Evolutionary conservation across 192 early-diverging fungal genomes (phyloP).

Genomic region (Entophlyctis luteolus): DNA sequence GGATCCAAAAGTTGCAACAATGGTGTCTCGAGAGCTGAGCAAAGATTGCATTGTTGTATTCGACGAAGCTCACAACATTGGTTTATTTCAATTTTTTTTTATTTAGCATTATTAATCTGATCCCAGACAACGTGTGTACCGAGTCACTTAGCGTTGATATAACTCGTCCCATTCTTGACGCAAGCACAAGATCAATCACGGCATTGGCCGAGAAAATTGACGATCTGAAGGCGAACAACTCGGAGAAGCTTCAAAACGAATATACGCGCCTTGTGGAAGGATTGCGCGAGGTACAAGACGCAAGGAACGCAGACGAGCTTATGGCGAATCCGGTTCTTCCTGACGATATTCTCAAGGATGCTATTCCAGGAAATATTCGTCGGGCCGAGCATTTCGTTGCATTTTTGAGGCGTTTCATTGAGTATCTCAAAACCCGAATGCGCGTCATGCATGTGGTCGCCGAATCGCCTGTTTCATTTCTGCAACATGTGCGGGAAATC

Average conservation of each 20-base stretch:
- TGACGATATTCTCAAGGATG: constrained; percentile 86
- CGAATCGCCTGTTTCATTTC: constrained; percentile 88
- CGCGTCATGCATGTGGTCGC: constrained; percentile 96
- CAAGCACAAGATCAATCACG: constrained; percentile 75
- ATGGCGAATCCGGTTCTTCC: constrained; percentile 94
- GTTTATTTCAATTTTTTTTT: constrained; percentile 34
- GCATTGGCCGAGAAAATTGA: constrained; percentile 68
- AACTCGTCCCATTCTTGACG: constrained; percentile 82
- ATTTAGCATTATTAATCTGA: not conserved
- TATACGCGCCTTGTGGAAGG: constrained; percentile 89
- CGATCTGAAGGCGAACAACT: constrained; percentile 80
- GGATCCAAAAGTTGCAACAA: constrained; percentile 98
- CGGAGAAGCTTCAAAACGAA: constrained; percentile 83
- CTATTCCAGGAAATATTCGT: constrained; percentile 95
- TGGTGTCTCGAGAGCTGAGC: constrained; percentile 91
- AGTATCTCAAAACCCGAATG: constrained; percentile 96
- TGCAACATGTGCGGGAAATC: constrained; percentile 90
- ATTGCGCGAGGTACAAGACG: constrained; percentile 65
- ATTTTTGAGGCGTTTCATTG: constrained; percentile 91
- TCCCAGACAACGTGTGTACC: constrained; percentile 93
- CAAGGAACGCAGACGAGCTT: constrained; percentile 78
- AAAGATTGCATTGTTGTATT: constrained; percentile 97
- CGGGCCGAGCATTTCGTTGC: constrained; percentile 97
- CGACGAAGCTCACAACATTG: constrained; percentile 99
- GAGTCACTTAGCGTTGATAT: constrained; percentile 95